Base-by-base conservation (phyloP, 257 asterid species). In the Ilex aquifolium region DNA sequence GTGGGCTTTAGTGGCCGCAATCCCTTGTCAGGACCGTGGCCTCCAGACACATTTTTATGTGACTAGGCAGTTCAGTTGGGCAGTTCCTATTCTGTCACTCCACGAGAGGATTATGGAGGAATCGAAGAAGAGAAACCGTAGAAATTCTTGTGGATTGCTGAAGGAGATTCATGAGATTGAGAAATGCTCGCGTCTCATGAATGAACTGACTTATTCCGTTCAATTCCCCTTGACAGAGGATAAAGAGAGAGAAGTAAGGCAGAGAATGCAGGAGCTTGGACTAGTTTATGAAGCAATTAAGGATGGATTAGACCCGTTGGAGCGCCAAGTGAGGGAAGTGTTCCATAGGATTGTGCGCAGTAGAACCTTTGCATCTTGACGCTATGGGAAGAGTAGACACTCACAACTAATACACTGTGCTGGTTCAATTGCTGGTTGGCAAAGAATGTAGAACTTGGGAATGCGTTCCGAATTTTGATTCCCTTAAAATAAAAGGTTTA, bases 1-100 rank as follows among this genome's bases (percentile, higher is more conserved):
- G 95, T 93, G 97, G 96, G 86, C 90, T 13, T 88, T 93, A 3
- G 99, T 93, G 32, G 99, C 99, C 1, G 97, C 97, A 2, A 90
- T 93, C 54, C 99, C 99, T 0, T 93, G 99, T 61, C 99, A 93
- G 61, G 99, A 93, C 52, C 91, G 99, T 0, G 97, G 99, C 40
- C 90, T 93, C 1, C 95, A 87, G 42, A 70, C 87, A 0, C 91
- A 90, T 74, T 84, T 93, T 60, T 10, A 51, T 0, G 77, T 72
- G n/a, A 31, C 84, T 1, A 73, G 80, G 79, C 95, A 87, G 69
- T 84, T 78, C 15, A 1, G 69, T 1, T 93, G 99, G 99, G 82
- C 84, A 0, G 77, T 7, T 6, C 90, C 96, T 0, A 63, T 93
- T 3, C 68, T 75, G 1, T 70, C 83, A 1, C 96, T 93, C 16